Percentiles rank a stretch among this genome's conserved stretches.
phyloP scores from a whole-genome alignment of 2,329 filamentous ascomycete genomes.

The Pseudogymnoascus sp. region DNA sequence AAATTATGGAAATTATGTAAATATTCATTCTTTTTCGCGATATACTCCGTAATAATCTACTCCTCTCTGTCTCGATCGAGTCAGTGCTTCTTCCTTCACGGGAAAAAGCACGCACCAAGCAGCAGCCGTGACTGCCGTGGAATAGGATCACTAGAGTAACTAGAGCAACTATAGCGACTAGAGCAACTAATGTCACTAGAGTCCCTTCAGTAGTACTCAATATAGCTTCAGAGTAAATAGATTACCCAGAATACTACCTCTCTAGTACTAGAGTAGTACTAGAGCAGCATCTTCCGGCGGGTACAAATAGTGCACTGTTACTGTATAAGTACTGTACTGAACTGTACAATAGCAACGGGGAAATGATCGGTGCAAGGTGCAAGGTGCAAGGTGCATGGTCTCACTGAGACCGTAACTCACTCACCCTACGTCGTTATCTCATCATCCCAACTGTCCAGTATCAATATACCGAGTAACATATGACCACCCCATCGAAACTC shows the following conservation, averaged over 20 bases:
- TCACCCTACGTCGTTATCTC: not conserved
- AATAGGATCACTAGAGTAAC: not conserved
- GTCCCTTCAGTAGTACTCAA: too few species aligned
- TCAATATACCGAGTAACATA: not conserved
- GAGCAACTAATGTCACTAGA: too few species aligned
- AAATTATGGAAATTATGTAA: not conserved
- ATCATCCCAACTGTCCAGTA: not conserved
- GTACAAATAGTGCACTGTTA: too few species aligned
- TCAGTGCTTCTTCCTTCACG: not conserved
- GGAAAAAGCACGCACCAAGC: not conserved
- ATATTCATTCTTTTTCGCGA: not conserved
- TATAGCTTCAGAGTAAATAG: too few species aligned
- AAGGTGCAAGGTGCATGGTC: slow-evolving; percentile 4
- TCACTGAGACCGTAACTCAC: slow-evolving; percentile 2
- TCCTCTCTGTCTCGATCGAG: not conserved
- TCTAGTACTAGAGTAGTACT: not conserved
- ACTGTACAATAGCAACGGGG: not conserved
- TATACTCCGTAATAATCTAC: not conserved
- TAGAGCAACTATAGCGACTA: not conserved
- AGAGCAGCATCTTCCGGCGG: not conserved
- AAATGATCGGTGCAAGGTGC: slow-evolving; percentile 9
- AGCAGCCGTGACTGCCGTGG: not conserved
- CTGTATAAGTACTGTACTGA: too few species aligned
- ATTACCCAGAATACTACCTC: not conserved
- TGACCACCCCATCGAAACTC: too few species aligned